Evolutionary conservation across 257 asterid species (phyloP).

Genomic region (Haberlea rhodopensis): DNA sequence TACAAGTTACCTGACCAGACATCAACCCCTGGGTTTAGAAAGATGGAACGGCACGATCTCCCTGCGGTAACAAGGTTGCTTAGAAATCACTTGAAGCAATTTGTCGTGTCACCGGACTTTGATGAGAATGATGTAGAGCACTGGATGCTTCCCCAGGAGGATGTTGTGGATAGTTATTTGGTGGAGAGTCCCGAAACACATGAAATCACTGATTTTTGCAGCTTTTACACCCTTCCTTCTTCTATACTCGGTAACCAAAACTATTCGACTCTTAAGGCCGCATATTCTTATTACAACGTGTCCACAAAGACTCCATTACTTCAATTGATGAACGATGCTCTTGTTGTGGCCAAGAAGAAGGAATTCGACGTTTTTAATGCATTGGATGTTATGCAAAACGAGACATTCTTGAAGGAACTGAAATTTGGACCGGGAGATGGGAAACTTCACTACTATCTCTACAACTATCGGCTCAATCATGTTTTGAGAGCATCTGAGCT

Average conservation of each 20-base stretch:
- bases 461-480: conserved; percentile 68
- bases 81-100: conserved; percentile 60
- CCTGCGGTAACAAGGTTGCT: conserved; percentile 77
- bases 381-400: conserved; percentile 80
- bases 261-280: too few species aligned
- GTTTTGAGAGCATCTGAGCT: conserved; percentile 68
- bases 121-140: conserved; percentile 77
- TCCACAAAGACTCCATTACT: conserved; percentile 66
- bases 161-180: conserved; percentile 72
- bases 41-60: conserved; percentile 72
- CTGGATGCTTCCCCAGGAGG: conserved; percentile 73
- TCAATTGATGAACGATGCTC: conserved; percentile 84
- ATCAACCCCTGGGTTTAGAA: too few species aligned
- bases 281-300: conserved; percentile 67
- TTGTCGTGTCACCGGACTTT: conserved; percentile 68
- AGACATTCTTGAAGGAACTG: conserved; percentile 74
- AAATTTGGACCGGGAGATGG: too few species aligned
- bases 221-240: too few species aligned
- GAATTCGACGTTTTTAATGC: conserved; percentile 80
- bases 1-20: conserved; percentile 91
- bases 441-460: conserved; percentile 80
- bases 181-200: conserved; percentile 73
- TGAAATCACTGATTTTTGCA: too few species aligned
- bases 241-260: too few species aligned
- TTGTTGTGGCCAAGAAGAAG: conserved; percentile 72